These are phyloP conservation scores for Pseudomonodictys pantanalensis DNA, from an alignment of 495 filamentous ascomycete genomes.

Conservation along the genomic window DNA sequence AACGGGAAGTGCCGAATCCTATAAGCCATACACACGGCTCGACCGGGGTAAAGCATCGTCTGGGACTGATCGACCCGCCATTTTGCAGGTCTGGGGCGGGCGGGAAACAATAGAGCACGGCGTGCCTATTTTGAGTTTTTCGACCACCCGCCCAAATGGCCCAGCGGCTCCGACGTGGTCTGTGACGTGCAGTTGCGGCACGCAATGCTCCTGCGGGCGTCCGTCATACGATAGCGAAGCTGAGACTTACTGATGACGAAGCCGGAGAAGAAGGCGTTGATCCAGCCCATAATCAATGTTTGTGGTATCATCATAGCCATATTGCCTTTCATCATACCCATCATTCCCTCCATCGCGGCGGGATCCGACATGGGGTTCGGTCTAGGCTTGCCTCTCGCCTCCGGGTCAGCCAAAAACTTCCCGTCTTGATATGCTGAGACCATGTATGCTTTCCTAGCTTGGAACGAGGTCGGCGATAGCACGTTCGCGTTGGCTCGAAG, in stretches of 20 bases:
- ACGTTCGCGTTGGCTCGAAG: slow-evolving; percentile 75
- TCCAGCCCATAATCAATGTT: slow-evolving; percentile 99
- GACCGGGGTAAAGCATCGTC: neutral
- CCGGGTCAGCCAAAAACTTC: slow-evolving; percentile 83
- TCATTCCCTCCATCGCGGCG: slow-evolving; percentile 98
- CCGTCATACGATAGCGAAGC: neutral
- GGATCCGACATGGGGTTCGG: slow-evolving; percentile 96
- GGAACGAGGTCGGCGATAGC: slow-evolving; percentile 73
- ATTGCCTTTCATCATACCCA: slow-evolving; percentile 99
- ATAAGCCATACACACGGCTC: neutral
- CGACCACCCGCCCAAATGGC: too few species aligned
- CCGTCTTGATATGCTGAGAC: slow-evolving; percentile 78
- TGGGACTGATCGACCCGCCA: neutral
- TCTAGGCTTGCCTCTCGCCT: slow-evolving; percentile 77
- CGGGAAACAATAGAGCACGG: neutral
- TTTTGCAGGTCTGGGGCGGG: neutral
- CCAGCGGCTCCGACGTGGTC: too few species aligned
- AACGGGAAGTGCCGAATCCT: neutral
- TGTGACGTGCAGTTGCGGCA: too few species aligned
- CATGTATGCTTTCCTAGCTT: slow-evolving; percentile 72
- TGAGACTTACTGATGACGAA: slow-evolving; percentile 83
- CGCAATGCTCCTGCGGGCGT: neutral
- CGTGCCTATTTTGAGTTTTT: too few species aligned
- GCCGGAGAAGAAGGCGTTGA: slow-evolving; percentile 96
- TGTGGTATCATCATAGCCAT: slow-evolving; percentile 99